Evolutionary conservation across 805 yeast genomes (phyloP).

Genomic region (Sungouiella thailandica): DNA sequence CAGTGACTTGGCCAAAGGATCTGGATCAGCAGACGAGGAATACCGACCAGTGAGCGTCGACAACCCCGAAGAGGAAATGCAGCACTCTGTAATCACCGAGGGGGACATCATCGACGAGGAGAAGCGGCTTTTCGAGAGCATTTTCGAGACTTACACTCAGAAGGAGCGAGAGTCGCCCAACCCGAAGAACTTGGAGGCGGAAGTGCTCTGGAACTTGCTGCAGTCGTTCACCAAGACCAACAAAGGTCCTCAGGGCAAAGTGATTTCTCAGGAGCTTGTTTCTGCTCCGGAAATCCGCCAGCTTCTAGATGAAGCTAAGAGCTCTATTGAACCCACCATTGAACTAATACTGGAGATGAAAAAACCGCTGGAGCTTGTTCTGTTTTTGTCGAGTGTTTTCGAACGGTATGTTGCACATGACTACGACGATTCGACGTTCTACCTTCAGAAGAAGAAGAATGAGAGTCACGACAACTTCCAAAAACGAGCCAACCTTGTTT

Average conservation of each 20-base stretch:
- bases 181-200: constrained; percentile 5
- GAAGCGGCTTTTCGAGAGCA: constrained; percentile 11
- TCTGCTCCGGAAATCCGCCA: constrained; percentile 1
- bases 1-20: constrained; percentile 2
- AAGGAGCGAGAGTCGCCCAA: constrained; percentile 1
- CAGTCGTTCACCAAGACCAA: constrained; percentile 7
- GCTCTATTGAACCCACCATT: constrained; percentile 20
- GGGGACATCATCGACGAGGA: constrained; percentile 9
- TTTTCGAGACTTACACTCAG: constrained; percentile 13
- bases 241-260: not conserved
- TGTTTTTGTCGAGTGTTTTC: constrained; percentile 14
- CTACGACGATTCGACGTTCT: constrained; percentile 8
- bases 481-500: constrained; percentile 15
- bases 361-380: constrained; percentile 12
- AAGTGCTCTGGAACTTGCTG: constrained; percentile 12
- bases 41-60: not conserved
- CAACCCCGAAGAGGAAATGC: not conserved
- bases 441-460: constrained; percentile 11
- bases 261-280: constrained; percentile 1
- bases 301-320: constrained; percentile 2
- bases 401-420: constrained; percentile 7
- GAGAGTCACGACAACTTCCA: constrained; percentile 11
- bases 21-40: constrained; percentile 2
- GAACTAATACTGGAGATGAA: constrained; percentile 15
- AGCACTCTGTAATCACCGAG: not conserved